Evolutionary conservation across 495 filamentous ascomycete species (phyloP), one percentile per base, ranked within the genome.

Genomic region (Talaromyces trachyspermus): DNA sequence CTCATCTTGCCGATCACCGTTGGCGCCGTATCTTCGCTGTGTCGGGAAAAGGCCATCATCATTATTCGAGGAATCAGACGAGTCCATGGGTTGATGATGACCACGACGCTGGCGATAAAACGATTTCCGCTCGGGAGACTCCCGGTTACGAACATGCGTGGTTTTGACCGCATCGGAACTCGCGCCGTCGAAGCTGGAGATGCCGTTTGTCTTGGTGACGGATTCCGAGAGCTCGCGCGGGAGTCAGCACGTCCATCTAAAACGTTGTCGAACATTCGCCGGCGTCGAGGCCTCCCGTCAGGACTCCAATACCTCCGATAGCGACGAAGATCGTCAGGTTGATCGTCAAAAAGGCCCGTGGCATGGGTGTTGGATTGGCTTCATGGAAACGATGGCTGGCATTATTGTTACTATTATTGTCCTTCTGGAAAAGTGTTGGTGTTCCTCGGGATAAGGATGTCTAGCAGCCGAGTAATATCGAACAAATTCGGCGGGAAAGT

Each of bases 361-460:
- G 15, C 15, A 30, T 14, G 10, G 30, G 19, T 24, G 46, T 20
- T 11, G 46, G 49, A 1, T 53, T 47, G 11, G 26, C 41, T 9
- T 48, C 45, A 4, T 48, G 45, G 18, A 17, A 26, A 4, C 6
- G 33, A 4, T 51, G 50, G 2, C 27, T 29, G 11, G 15, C 18
- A 44, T 44, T 30, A 12, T 30, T 30, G 12, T 30, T 30, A 30
- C 12, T 30, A 30, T 12, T 30, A 30, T 30, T 30, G n/a, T n/a
- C n/a, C n/a, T n/a, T n/a, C n/a, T n/a, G n/a, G n/a, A 45, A 14
- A 62, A 55, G 10, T 62, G 60, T 10, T 64, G 61, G n/a, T 64
- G 55, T 24, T 64, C 58, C 29, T 64, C 50, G 0, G 54, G 48
- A n/a, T 56, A 17, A 8, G 54, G 41, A 19, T 64, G 60, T 33